Evolutionary conservation across 108 stramenopile species (phyloP).

Genomic region (Cyclostephanos tholiformis): DNA sequence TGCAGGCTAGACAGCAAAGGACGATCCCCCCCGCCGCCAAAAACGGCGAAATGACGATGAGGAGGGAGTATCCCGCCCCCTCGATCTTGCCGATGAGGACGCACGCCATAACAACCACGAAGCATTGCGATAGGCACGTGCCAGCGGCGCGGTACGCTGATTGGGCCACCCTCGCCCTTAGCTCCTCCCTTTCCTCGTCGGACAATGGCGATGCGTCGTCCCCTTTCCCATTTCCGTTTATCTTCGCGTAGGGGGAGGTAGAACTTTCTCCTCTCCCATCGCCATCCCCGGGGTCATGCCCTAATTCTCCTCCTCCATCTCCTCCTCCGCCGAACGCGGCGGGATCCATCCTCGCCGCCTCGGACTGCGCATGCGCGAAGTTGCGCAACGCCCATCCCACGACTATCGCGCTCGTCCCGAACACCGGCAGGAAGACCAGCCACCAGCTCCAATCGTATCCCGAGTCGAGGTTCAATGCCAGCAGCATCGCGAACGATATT

Average conservation of each 20-base stretch:
- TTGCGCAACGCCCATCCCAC: constrained; percentile 63
- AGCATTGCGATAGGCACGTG: constrained; percentile 81
- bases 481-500: constrained; percentile 57
- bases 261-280: constrained; percentile 7
- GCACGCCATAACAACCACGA: constrained; percentile 63
- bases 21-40: constrained; percentile 74
- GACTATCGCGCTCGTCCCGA: constrained; percentile 55
- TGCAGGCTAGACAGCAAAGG: constrained; percentile 76
- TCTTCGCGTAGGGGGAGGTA: constrained; percentile 25
- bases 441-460: constrained; percentile 81
- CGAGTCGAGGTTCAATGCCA: constrained; percentile 70
- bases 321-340: constrained; percentile 57
- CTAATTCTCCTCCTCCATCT: constrained; percentile 3
- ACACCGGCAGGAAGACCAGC: constrained; percentile 83
- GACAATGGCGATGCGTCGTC: constrained; percentile 46
- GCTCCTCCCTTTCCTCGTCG: constrained; percentile 82
- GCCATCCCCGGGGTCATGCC: neutral
- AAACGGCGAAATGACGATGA: constrained; percentile 87
- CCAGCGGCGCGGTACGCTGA: constrained; percentile 63
- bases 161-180: constrained; percentile 72
- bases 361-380: constrained; percentile 64
- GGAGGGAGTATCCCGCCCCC: constrained; percentile 75
- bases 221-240: constrained; percentile 26
- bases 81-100: constrained; percentile 79
- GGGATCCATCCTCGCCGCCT: constrained; percentile 70